Base-by-base conservation (phyloP, 306 rosid species). In the Sphenostylis stenocarpa region DNA sequence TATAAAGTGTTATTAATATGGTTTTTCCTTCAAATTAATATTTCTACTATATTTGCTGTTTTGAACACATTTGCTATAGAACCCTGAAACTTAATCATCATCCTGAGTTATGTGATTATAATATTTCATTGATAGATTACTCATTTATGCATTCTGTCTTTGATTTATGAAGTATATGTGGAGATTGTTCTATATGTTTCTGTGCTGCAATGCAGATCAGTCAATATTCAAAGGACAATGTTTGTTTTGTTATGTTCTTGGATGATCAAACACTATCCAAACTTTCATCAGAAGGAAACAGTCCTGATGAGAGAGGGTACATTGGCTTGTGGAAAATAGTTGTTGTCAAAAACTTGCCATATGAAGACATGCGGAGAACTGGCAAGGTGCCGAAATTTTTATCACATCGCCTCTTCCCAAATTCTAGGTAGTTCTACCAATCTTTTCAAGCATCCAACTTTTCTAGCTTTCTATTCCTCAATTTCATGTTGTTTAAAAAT, bases 331-430 rank as follows among this genome's bases (percentile, higher is more conserved):
- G 98, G 98, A 94, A 81, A 86, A 53, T 91, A 24, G 86, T 91
- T 77, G 57, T 89, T 36, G 97, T 90, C 41, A 86, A 82, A 72
- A 94, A 85, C 76, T 88, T 91, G 80, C 98, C 96, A 24, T 94
- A 86, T 77, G 79, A 83, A 41, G 97, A 94, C 85, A 90, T 94
- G 98, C 87, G 98, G 62, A 90, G 96, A 88, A 90, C 96, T 14
- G 98, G 98, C 81, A 94, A 94, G 90, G 97, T 94, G 86, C 98
- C 98, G 8, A 94, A 94, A 78, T 85, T 94, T 87, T 86, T 94
- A 79, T 87, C 97, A 38, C 98, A 91, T 80, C 94, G 96, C 67
- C 94, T 94, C 67, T 94, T 94, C 83, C 95, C 97, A 61, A 74
- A 82, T 57, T 82, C 97, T 68, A 90, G 98, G 98, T 94, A 85